These are phyloP conservation scores for Fusarium nematophilum DNA, from an alignment of 2,329 filamentous ascomycete species.

Conservation along the genomic window DNA sequence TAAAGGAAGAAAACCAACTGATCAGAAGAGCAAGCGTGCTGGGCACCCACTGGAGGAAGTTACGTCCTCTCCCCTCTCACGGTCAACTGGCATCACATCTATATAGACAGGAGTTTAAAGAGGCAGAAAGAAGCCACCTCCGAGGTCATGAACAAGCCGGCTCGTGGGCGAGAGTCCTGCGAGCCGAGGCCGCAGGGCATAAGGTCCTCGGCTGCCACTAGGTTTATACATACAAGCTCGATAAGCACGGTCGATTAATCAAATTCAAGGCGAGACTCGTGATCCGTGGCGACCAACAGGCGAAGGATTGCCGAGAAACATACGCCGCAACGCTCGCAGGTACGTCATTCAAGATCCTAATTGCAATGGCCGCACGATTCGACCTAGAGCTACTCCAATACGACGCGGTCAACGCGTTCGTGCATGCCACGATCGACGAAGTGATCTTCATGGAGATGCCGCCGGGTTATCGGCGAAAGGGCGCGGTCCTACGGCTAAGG, in stretches of 20 bases:
- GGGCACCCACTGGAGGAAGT: no score
- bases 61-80: no score
- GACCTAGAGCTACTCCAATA: background rate
- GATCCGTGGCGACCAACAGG: background rate
- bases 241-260: background rate
- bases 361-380: background rate
- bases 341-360: background rate
- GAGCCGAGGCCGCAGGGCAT: no score
- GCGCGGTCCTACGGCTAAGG: background rate
- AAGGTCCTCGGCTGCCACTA: background rate
- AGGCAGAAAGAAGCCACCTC: no score
- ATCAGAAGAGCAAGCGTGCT: no score
- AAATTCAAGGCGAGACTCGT: background rate
- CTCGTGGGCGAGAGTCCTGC: no score
- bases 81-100: no score
- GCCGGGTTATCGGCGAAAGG: background rate
- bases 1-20: no score
- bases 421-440: background rate
- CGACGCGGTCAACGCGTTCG: background rate
- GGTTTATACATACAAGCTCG: slow-evolving; percentile 5
- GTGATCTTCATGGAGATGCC: background rate
- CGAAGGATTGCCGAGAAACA: background rate
- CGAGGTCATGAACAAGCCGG: no score
- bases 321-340: background rate
- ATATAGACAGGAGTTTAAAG: no score